phyloP scores from a whole-genome alignment of 306 rosid species.

The Cotoneaster glaucophyllus region DNA sequence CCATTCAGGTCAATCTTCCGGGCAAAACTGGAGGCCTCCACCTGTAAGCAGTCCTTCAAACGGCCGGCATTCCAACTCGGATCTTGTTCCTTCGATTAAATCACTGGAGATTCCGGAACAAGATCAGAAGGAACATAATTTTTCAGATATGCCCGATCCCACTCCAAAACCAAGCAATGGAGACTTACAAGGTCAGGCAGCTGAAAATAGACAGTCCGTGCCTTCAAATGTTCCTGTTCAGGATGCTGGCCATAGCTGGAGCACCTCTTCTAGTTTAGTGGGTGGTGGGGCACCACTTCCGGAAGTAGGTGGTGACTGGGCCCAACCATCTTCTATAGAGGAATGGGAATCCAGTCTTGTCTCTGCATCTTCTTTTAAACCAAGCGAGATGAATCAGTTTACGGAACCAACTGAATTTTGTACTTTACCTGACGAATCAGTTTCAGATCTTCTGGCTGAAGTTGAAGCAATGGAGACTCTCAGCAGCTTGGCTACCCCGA shows the following conservation, averaged over 20 bases:
- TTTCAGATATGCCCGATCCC: conserved; percentile 24
- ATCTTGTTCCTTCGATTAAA: conserved; percentile 30
- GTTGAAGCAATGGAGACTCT: conserved; percentile 96
- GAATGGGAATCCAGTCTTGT: conserved; percentile 54
- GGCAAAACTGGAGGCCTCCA: conserved; percentile 55
- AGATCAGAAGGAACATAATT: conserved; percentile 18
- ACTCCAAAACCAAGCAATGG: conserved; percentile 19
- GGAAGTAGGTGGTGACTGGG: conserved; percentile 39
- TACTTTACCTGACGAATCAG: conserved; percentile 66
- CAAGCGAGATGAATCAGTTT: conserved; percentile 21
- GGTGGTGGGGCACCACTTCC: conserved; percentile 27
- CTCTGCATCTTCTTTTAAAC: conserved; percentile 44
- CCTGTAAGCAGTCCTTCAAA: conserved; percentile 29
- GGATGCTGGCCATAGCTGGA: conserved; percentile 51
- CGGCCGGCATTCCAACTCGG: conserved; percentile 36
- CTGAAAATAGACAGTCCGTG: conserved; percentile 28
- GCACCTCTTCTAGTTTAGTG: conserved; percentile 48
- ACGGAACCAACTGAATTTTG: conserved; percentile 61
- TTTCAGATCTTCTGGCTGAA: conserved; percentile 96
- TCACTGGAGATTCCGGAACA: conserved; percentile 30
- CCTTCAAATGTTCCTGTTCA: conserved; percentile 38
- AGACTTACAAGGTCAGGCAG: conserved; percentile 19
- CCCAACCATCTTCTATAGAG: conserved; percentile 42
- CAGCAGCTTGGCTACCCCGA: conserved; percentile 71
- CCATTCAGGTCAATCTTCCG: conserved; percentile 69